A percentile compares a stretch with the other conserved stretches of the same genome.
Evolutionary conservation across 345 rosid species (phyloP).

Genomic region (Limnanthes douglasii): DNA sequence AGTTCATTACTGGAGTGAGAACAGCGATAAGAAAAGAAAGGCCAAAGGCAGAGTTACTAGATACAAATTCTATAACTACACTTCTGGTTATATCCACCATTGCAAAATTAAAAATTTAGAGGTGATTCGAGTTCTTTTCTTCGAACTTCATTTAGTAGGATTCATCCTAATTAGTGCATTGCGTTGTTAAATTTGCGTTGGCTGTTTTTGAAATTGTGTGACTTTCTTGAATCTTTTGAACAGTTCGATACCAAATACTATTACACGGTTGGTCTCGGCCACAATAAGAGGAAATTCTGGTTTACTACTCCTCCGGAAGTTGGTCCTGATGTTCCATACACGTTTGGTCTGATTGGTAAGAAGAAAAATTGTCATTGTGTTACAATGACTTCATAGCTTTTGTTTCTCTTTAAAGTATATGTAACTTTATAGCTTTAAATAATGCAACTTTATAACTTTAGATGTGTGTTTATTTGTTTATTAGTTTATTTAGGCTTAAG

Average conservation of each 20-base stretch:
- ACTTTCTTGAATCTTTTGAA: conserved; percentile 3
- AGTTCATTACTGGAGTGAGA: conserved; percentile 59
- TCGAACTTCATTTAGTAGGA: neutral
- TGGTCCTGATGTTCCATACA: conserved; percentile 59
- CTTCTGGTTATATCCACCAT: conserved; percentile 85
- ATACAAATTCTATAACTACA: conserved; percentile 46
- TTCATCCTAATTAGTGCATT: no score
- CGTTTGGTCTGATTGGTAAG: conserved; percentile 47
- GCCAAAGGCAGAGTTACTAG: conserved; percentile 33
- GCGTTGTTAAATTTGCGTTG: neutral
- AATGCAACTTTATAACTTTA: no score
- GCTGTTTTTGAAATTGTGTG: neutral
- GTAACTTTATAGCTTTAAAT: no score
- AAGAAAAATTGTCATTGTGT: no score
- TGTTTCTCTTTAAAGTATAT: neutral
- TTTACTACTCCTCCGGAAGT: conserved; percentile 51
- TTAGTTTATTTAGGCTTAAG: no score
- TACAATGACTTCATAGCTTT: neutral
- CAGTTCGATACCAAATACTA: conserved; percentile 51
- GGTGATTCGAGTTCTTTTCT: conserved; percentile 18
- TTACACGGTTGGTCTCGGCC: conserved; percentile 39
- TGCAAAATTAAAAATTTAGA: conserved; percentile 43
- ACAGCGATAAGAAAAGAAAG: conserved; percentile 17
- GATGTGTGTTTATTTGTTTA: no score
- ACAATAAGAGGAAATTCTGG: conserved; percentile 38